These are phyloP conservation scores for Phytophthora hybrid DNA, from an alignment of 352 stramenopile genomes.

Conservation along the genomic window DNA sequence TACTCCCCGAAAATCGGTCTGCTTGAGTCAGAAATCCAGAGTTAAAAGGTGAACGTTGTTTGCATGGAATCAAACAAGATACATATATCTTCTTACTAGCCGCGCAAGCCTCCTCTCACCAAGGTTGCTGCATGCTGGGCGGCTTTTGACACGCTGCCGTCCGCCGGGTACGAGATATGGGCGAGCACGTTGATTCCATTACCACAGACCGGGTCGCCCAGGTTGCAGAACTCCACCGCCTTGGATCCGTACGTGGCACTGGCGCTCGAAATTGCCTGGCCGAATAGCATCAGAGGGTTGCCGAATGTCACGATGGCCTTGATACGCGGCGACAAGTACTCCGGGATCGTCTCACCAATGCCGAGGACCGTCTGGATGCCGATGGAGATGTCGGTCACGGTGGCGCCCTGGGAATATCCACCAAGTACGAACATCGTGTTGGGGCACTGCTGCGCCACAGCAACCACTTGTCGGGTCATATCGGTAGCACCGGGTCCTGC, in stretches of 20 bases:
- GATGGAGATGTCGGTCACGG: too few species aligned
- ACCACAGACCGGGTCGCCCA: conserved; percentile 35
- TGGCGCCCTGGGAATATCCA: conserved; percentile 39
- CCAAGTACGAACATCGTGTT: conserved; percentile 31
- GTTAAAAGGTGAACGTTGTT: too few species aligned
- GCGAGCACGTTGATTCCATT: conserved; percentile 30
- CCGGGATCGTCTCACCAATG: too few species aligned
- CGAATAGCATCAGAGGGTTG: too few species aligned
- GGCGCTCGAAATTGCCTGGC: too few species aligned
- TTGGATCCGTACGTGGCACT: conserved; percentile 38
- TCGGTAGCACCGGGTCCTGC: conserved; percentile 32
- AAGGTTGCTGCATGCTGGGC: conserved; percentile 21
- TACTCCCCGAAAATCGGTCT: too few species aligned
- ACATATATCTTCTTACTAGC: too few species aligned
- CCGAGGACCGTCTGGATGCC: too few species aligned
- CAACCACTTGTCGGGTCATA: conserved; percentile 34
- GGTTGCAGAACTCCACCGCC: conserved; percentile 31
- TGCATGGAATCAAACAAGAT: too few species aligned
- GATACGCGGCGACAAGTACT: too few species aligned
- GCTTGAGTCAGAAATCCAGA: too few species aligned
- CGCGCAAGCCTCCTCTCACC: conserved; percentile 12
- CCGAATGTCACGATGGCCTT: too few species aligned
- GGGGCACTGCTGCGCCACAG: conserved; percentile 25
- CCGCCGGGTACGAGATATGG: conserved; percentile 29
- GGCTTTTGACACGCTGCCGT: conserved; percentile 27